phyloP scores from a whole-genome alignment of 2,329 filamentous ascomycete genomes.

The Hyphodiscus sp. region DNA sequence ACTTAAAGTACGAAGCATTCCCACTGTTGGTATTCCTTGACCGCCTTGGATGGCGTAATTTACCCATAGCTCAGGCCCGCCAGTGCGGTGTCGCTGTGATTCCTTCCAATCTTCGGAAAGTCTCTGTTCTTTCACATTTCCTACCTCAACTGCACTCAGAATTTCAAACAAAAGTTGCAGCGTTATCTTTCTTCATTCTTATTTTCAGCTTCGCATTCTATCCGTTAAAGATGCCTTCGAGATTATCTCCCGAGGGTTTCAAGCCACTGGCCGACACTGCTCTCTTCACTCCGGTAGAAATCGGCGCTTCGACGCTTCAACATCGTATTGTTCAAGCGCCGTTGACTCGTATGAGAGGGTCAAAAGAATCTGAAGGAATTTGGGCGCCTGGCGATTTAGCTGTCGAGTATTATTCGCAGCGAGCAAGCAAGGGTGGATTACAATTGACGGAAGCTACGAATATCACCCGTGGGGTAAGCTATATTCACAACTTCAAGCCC shows the following conservation, averaged over 20 bases:
- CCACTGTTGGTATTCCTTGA: not conserved
- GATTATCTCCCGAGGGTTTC: conserved; percentile 13
- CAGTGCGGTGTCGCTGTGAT: not conserved
- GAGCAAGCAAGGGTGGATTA: conserved; percentile 47
- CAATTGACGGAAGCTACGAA: conserved; percentile 51
- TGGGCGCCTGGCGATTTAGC: conserved; percentile 40
- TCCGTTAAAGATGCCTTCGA: conserved; percentile 11
- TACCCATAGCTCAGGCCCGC: not conserved
- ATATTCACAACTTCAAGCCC: not conserved
- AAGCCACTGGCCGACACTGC: conserved; percentile 14
- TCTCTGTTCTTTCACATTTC: not conserved
- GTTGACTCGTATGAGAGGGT: conserved; percentile 16
- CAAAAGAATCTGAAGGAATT: conserved; percentile 27
- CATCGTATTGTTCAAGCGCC: conserved; percentile 46
- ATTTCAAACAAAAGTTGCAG: no score
- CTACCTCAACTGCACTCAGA: no score
- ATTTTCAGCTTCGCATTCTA: not conserved
- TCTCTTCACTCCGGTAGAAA: conserved; percentile 36
- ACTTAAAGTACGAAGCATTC: not conserved
- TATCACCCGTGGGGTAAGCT: conserved; percentile 33
- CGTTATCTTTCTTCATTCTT: not conserved
- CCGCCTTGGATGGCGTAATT: not conserved
- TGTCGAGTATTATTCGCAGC: conserved; percentile 45
- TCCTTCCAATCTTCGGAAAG: not conserved
- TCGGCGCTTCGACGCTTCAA: conserved; percentile 32